Evolutionary conservation across 2,329 filamentous ascomycete species (phyloP), one percentile per base, ranked within the genome.

Genomic region (Exophiala dermatitidis): DNA sequence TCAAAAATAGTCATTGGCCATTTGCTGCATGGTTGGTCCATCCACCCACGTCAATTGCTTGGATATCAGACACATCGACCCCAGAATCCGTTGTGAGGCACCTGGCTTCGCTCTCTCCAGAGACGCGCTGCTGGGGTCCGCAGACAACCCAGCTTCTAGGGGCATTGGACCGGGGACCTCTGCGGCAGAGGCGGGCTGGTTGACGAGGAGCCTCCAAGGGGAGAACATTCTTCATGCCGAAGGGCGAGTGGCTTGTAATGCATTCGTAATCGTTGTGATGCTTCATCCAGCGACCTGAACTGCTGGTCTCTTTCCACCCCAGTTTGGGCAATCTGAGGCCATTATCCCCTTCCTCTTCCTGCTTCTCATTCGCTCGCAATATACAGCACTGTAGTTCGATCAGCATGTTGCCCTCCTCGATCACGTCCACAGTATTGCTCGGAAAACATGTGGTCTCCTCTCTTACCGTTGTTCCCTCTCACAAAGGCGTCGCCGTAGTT

Each of bases 401-500:
- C 32, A 47, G 30, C 10, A 33, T 12, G 38, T 46, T n/a, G 42
- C 29, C 37, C 7, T 26, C 33, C 33, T 36, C n/a, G 33, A 36
- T 36, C 7, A n/a, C 33, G 7, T 7, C 33, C 33, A n/a, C 33
- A 36, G 33, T 7, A n/a, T 36, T n/a, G n/a, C 7, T n/a, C 33
- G 28, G 32, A 45, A 9, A 31, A 32, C 28, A 45, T 31, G 6
- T 31, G 3, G 7, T 40, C 42, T n/a, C 10, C 12, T 46, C 33
- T 37, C 37, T 45, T 38, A 94, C 91, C 91, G 67, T 97, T 97
- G 74, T 97, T 97, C 63, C 91, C 91, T 70, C 91, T 81, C 53
- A 97, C 87, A 69, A 97, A 97, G 3, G 91, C 89, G 76, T 97
- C 91, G 5, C 91, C 91, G 68, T 95, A 96, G 50, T 81, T 86